Evolutionary conservation across 352 stramenopile species (phyloP).

Genomic region (Elongisporangium prolatum): DNA sequence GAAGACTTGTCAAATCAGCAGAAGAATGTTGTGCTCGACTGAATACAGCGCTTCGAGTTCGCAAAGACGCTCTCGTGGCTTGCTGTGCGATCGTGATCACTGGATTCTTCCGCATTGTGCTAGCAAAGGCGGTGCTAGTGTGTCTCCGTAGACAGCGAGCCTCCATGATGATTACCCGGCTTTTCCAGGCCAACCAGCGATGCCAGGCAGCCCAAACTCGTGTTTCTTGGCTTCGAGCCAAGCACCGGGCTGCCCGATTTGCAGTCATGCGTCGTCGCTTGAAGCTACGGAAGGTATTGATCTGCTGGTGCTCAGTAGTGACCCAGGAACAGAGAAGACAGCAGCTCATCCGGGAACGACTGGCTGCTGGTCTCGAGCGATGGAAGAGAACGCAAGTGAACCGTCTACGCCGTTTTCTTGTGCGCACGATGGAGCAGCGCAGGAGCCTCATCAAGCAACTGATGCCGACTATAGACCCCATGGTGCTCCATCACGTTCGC

Average conservation of each 20-base stretch:
- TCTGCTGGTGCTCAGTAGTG: background rate
- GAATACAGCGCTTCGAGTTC: slow-evolving; percentile 17
- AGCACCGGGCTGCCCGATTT: background rate
- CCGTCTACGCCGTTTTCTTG: slow-evolving; percentile 1
- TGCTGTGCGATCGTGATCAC: slow-evolving; percentile 16
- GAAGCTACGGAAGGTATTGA: background rate
- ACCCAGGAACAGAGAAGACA: slow-evolving; percentile 6
- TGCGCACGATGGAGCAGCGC: background rate
- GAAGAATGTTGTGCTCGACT: slow-evolving; percentile 41
- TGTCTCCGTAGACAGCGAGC: slow-evolving; percentile 20
- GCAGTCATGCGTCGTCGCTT: background rate
- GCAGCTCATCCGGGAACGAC: slow-evolving; percentile 7
- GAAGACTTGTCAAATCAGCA: slow-evolving; percentile 24
- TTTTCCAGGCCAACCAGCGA: background rate
- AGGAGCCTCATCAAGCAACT: slow-evolving; percentile 1
- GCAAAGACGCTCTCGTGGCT: slow-evolving; percentile 15
- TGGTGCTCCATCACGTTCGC: background rate
- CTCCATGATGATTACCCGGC: slow-evolving; percentile 14
- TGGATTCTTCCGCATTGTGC: slow-evolving; percentile 26
- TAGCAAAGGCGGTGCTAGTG: slow-evolving; percentile 18
- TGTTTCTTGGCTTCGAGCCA: background rate
- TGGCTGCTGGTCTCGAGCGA: slow-evolving; percentile 3
- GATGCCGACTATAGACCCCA: background rate
- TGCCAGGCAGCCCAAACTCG: background rate
- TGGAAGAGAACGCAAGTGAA: slow-evolving; percentile 3